phyloP scores from a whole-genome alignment of 2,329 filamentous ascomycete genomes.

The Diaporthe velutina region DNA sequence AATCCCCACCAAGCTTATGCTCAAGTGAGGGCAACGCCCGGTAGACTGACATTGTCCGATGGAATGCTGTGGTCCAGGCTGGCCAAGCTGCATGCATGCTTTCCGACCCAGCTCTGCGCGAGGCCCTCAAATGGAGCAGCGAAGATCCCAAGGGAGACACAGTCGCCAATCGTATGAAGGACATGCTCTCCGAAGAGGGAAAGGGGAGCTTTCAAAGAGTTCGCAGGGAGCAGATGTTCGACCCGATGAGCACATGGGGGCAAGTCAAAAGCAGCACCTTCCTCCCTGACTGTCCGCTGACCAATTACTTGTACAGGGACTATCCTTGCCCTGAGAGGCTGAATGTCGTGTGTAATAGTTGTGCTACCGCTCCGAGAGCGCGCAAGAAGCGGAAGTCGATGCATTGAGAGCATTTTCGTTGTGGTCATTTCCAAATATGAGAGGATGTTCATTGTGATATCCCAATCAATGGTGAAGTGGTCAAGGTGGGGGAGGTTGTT shows the following conservation, averaged over 20 bases:
- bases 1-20: too few species aligned
- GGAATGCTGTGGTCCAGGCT: background rate
- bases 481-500: too few species aligned
- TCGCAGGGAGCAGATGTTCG: background rate
- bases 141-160: background rate
- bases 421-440: too few species aligned
- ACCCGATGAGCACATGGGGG: conserved; percentile 22
- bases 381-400: background rate
- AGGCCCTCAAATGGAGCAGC: background rate
- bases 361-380: background rate
- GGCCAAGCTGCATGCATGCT: conserved; percentile 26
- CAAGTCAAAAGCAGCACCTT: background rate
- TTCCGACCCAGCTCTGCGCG: background rate
- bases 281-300: accelerated
- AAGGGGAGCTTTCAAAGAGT: conserved; percentile 25
- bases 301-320: background rate
- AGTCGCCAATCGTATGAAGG: conserved; percentile 19
- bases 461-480: too few species aligned
- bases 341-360: conserved; percentile 21
- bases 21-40: too few species aligned
- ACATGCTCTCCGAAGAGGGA: background rate
- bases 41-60: background rate
- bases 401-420: too few species aligned
- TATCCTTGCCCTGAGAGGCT: background rate
- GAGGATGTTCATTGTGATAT: too few species aligned